phyloP scores from a whole-genome alignment of 1,139 yeast genomes.

The Protomyces inouyei region DNA sequence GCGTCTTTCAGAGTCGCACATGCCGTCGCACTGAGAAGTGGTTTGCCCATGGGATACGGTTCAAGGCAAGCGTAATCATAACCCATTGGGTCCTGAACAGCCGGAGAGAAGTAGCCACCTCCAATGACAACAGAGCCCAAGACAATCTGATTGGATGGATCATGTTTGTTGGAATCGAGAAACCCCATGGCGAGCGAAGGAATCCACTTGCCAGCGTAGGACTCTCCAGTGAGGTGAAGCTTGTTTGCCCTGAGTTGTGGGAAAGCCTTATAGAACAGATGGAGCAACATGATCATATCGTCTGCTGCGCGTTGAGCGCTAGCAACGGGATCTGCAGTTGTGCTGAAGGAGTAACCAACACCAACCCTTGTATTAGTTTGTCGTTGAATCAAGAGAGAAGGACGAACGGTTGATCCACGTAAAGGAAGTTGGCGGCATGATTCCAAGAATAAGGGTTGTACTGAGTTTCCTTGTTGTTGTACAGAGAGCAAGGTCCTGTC shows the following conservation, averaged over 20 bases:
- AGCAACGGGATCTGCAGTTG: slow-evolving; percentile 41
- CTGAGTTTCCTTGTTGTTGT: slow-evolving; percentile 54
- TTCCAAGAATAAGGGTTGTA: slow-evolving; percentile 45
- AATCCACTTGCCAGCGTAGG: slow-evolving; percentile 93
- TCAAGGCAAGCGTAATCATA: slow-evolving; percentile 86
- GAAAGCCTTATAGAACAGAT: slow-evolving; percentile 61
- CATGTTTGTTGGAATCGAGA: slow-evolving; percentile 50
- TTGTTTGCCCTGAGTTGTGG: slow-evolving; percentile 47
- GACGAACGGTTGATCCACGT: slow-evolving; percentile 72
- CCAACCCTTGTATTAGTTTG: slow-evolving; percentile 47
- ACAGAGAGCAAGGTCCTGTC: slow-evolving; percentile 70
- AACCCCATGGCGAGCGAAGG: slow-evolving; percentile 76
- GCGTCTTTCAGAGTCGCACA: slow-evolving; percentile 70
- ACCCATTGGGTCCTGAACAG: slow-evolving; percentile 78
- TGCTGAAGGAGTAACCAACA: slow-evolving; percentile 68
- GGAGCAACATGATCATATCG: slow-evolving; percentile 50
- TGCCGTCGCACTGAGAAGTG: slow-evolving; percentile 71
- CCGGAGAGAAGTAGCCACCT: slow-evolving; percentile 90
- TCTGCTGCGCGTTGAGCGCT: slow-evolving; percentile 47
- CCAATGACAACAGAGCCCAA: slow-evolving; percentile 87
- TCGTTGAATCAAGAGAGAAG: no score
- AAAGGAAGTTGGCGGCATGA: slow-evolving; percentile 4
- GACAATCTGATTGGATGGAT: slow-evolving; percentile 47
- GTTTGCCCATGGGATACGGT: slow-evolving; percentile 44
- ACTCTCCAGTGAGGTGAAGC: slow-evolving; percentile 81